Evolutionary conservation across 495 filamentous ascomycete species (phyloP), one percentile per base, ranked within the genome.

Genomic region (Hypoxylon fuscum): DNA sequence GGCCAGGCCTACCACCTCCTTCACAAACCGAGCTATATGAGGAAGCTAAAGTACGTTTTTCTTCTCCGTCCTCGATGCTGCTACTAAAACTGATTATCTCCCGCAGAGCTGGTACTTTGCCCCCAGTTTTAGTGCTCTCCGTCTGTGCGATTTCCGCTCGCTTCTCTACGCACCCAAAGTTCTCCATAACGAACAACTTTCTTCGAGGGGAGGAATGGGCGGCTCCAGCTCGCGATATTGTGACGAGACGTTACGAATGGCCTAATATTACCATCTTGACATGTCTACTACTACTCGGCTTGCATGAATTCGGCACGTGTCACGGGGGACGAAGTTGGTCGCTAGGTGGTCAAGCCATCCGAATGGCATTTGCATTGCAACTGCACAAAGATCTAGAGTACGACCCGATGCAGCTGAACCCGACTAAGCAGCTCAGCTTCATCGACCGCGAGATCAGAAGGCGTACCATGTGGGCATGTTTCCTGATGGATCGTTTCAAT

Each of bases 401-500:
- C 57, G 93, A 97, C 70, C 91, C 90, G 1, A 78, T 87, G 15
- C 81, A 79, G 32, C 80, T 88, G 21, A 88, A 89, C 56, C 85
- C 83, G 23, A 84, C 85, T 3, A 83, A 84, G 11, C 85, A 89
- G 53, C 79, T 98, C 35, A 96, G 90, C 68, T 91, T 91, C 66
- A 95, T 92, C 10, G 95, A 98, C 74, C 87, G 90, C 29, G 95
- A 98, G 71, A 97, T 97, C 32, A 81, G 95, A 51, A 82, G 94
- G 55, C 83, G 95, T 49, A 96, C 92, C 4, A 97, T 98, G 94
- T 98, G 95, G 95, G 90, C 93, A 18, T 97, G 93, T 71, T 97
- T 94, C 68, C 70, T 96, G 58, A 97, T 98, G 95, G 95, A 98
- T 73, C 87, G 94, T 0, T 97, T 97, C 76, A 97, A 93, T 74